Base-by-base conservation (phyloP, 345 rosid genomes). In the Gossypium mustelinum region DNA sequence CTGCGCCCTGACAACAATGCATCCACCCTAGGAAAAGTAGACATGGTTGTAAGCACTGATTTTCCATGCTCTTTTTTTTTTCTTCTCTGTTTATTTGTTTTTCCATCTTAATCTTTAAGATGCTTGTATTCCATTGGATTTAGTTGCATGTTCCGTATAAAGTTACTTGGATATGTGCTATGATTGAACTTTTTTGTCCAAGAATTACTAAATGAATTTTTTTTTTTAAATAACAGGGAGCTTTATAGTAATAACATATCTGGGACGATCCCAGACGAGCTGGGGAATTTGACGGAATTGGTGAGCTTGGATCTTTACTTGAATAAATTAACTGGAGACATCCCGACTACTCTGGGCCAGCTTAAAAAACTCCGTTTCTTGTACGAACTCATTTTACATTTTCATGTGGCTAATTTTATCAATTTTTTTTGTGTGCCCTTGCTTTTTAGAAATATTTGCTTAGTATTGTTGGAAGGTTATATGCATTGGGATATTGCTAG, bases 241-340 rank as follows among this genome's bases (percentile, higher is more conserved):
- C 97, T 92, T 75, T 92, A 88, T 52, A 87, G 94, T 75, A 92
- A 90, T 82, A 85, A 85, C 81, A 84, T 92, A 70, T 85, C 81
- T 80, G 97, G 94, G 62, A 43, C 0, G 72, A 82, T 92, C 76
- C 94, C 94, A 3, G 92, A 87, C 14, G 90, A 88, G 86, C 92
- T 92, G 78, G 97, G 97, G 59, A 92, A 88, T 79, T 81, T 92
- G 89, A 81, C 89, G 41, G 81, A 78, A 81, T 78, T 92, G 87
- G 97, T 92, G 84, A 92, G 97, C 94, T 87, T 92, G 97, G 97
- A 92, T 88, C 93, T 92, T 82, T 92, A 92, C 89, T 79, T 88
- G 87, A 92, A 92, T 86, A 68, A 24, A 0, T 84, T 92, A 81
- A 77, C 1, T 61, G 94, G 94, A 57, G 67, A 25, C 22, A 88